These are phyloP conservation scores for Sarcomyxa edulis DNA, from an alignment of 768 basidiomycete species.

Conservation along the genomic window DNA sequence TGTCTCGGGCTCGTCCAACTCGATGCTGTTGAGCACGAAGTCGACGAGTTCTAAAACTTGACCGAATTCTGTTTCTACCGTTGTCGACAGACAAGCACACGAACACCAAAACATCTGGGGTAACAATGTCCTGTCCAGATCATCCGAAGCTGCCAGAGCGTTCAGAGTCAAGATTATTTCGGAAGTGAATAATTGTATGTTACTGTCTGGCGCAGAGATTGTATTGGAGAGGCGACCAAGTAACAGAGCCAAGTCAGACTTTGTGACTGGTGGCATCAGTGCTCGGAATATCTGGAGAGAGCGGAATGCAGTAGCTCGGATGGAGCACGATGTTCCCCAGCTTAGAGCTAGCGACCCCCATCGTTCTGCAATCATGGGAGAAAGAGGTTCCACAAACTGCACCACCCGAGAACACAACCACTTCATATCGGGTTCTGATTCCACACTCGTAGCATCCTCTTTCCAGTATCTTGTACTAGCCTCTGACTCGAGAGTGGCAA, in stretches of 20 bases:
- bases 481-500: conserved; percentile 54
- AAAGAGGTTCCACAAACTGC: conserved; percentile 61
- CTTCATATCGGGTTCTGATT: conserved; percentile 63
- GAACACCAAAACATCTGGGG: conserved; percentile 89
- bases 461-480: conserved; percentile 61
- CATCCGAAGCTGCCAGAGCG: conserved; percentile 48
- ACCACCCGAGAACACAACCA: conserved; percentile 63
- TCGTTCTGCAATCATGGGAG: conserved; percentile 59
- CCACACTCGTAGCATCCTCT: conserved; percentile 55
- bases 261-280: conserved; percentile 65
- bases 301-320: conserved; percentile 79
- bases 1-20: conserved; percentile 65
- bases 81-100: conserved; percentile 76
- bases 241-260: conserved; percentile 69
- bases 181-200: conserved; percentile 76
- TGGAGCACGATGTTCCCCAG: conserved; percentile 87
- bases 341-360: conserved; percentile 79
- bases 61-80: conserved; percentile 74
- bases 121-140: conserved; percentile 55
- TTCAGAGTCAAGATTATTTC: conserved; percentile 79
- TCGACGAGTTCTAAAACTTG: conserved; percentile 64
- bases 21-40: conserved; percentile 57
- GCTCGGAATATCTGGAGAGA: conserved; percentile 89
- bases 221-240: conserved; percentile 83
- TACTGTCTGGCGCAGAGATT: conserved; percentile 68